Evolutionary conservation across 2,329 filamentous ascomycete genomes (phyloP).

Genomic region (Phoma sp.): DNA sequence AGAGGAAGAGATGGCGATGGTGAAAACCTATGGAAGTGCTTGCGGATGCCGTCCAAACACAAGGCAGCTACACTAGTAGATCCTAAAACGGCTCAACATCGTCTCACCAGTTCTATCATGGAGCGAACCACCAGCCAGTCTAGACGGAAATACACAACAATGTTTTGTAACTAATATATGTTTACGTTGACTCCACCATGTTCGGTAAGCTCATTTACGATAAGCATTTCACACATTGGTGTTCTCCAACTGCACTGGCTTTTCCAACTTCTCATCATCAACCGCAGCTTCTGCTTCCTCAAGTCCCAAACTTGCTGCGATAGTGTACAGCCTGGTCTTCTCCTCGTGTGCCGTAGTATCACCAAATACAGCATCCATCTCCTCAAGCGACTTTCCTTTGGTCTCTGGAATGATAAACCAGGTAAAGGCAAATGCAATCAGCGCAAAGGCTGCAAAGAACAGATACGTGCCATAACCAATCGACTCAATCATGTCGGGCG

Average conservation of each 20-base stretch:
- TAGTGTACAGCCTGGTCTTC: constrained; percentile 28
- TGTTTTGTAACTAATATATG: too few relatives aligned
- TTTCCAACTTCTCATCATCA: constrained; percentile 22
- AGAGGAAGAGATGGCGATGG: too few relatives aligned
- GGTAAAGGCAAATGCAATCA: constrained; percentile 53
- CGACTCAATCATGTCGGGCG: constrained; percentile 78
- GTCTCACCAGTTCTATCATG: too few relatives aligned
- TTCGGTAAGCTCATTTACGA: too few relatives aligned
- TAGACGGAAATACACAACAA: too few relatives aligned
- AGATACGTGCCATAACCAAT: constrained; percentile 56
- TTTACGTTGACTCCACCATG: too few relatives aligned
- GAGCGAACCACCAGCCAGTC: too few relatives aligned
- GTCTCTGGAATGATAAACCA: constrained; percentile 72
- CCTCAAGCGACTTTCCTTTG: constrained; percentile 78
- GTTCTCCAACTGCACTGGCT: constrained; percentile 13
- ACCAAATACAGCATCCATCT: constrained; percentile 86
- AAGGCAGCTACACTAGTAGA: too few relatives aligned
- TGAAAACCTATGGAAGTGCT: too few relatives aligned
- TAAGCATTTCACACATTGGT: constrained; percentile 3
- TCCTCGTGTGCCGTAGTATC: constrained; percentile 71
- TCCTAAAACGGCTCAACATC: too few relatives aligned
- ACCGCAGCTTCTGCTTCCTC: constrained; percentile 23
- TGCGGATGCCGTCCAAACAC: too few relatives aligned
- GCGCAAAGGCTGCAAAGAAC: constrained; percentile 60
- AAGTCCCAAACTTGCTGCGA: constrained; percentile 30